phyloP scores from a whole-genome alignment of 306 rosid species.

The Vachellia pachyceras region DNA sequence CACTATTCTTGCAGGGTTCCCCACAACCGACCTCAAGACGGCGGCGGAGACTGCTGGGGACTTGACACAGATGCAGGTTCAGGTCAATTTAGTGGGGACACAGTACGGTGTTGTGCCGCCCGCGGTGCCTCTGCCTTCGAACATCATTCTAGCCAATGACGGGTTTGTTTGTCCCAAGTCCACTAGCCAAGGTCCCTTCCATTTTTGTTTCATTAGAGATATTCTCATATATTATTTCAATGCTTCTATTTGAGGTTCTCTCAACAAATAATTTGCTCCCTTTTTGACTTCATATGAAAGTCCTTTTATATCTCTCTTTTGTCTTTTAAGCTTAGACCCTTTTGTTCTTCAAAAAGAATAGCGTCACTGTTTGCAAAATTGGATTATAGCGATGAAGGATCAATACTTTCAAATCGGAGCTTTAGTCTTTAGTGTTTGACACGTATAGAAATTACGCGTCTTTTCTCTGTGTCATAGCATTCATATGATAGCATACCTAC shows the following conservation, averaged over 20 bases:
- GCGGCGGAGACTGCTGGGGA: slow-evolving; percentile 95
- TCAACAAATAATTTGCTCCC: not conserved
- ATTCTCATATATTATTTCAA: not conserved
- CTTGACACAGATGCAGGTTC: slow-evolving; percentile 76
- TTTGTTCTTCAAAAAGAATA: not conserved
- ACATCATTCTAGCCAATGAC: slow-evolving; percentile 74
- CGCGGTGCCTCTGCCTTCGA: slow-evolving; percentile 64
- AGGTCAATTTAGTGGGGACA: slow-evolving; percentile 71
- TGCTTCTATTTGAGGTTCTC: not conserved
- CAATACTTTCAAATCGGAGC: not conserved
- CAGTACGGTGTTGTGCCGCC: slow-evolving; percentile 86
- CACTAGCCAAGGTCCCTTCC: slow-evolving; percentile 57
- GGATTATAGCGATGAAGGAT: not conserved
- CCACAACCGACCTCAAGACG: slow-evolving; percentile 85
- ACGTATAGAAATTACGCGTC: not conserved
- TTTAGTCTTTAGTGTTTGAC: not conserved
- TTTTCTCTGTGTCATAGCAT: not conserved
- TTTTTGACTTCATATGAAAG: not conserved
- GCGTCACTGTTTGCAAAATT: not conserved
- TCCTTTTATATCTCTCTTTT: not conserved
- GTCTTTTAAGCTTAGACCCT: not conserved
- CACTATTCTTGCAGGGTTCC: slow-evolving; percentile 75
- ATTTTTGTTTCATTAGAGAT: not conserved
- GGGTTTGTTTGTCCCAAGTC: slow-evolving; percentile 65
- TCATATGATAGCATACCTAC: not conserved